phyloP scores from a whole-genome alignment of 371 early-diverging fungal genomes.

The Haplosporangium sp. region DNA sequence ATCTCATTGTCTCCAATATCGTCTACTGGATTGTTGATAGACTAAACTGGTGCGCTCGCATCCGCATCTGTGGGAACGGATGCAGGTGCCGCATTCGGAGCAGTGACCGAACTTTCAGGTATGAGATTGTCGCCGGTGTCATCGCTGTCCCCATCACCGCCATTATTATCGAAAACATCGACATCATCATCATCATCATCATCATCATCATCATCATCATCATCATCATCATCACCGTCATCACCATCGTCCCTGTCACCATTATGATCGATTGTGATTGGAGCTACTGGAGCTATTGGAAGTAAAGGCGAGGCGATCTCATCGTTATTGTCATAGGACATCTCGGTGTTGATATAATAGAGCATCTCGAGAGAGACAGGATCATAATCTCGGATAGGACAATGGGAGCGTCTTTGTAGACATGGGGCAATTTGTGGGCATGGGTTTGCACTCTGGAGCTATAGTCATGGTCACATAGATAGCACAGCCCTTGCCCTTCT shows the following conservation, averaged over 20 bases:
- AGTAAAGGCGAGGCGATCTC: background rate
- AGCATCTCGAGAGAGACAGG: background rate
- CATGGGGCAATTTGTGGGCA: background rate
- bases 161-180: background rate
- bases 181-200: background rate
- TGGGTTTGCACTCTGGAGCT: conserved; percentile 13
- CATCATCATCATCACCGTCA: background rate
- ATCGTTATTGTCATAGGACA: conserved; percentile 5
- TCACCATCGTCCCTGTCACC: background rate
- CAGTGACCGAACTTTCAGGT: background rate
- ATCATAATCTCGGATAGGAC: background rate
- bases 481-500: conserved; percentile 8
- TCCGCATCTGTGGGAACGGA: background rate
- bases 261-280: no score
- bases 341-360: background rate
- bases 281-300: background rate
- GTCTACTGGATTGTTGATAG: background rate
- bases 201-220: background rate
- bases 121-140: no score
- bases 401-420: background rate
- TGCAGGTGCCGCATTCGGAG: background rate
- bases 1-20: conserved; percentile 4
- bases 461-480: conserved; percentile 18
- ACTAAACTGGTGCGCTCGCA: background rate
- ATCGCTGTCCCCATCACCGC: background rate